These are phyloP conservation scores for Collybia mongolica DNA, from an alignment of 768 basidiomycete genomes.

Conservation along the genomic window DNA sequence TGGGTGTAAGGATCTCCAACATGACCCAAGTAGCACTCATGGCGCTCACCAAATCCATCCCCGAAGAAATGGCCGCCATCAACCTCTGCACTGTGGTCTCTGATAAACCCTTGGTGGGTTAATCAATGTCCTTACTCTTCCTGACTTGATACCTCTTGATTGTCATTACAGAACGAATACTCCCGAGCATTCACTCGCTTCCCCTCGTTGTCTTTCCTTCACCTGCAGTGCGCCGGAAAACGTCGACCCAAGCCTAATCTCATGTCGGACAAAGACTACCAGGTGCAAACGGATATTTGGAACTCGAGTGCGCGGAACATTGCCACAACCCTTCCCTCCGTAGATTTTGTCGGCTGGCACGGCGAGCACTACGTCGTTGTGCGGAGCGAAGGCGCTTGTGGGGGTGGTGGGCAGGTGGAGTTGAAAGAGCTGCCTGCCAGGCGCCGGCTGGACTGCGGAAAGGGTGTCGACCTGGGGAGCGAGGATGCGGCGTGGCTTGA, in stretches of 20 bases:
- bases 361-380: conserved; percentile 70
- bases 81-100: conserved; percentile 50
- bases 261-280: conserved; percentile 59
- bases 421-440: conserved; percentile 61
- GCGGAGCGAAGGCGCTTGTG: conserved; percentile 24
- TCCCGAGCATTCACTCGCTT: conserved; percentile 47
- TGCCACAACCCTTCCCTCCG: conserved; percentile 44
- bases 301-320: conserved; percentile 47
- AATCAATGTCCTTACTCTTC: background rate
- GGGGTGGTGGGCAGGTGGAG: conserved; percentile 29
- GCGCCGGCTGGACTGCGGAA: conserved; percentile 59
- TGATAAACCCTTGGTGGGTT: conserved; percentile 48
- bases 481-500: conserved; percentile 67
- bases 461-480: conserved; percentile 62
- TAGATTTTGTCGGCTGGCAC: conserved; percentile 75
- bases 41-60: conserved; percentile 39
- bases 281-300: conserved; percentile 58
- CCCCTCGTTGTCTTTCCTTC: conserved; percentile 55
- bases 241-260: conserved; percentile 55
- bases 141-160: background rate
- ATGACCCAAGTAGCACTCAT: conserved; percentile 36
- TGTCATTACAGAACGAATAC: conserved; percentile 45
- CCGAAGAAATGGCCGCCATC: conserved; percentile 50
- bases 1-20: conserved; percentile 57
- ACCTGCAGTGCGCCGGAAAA: conserved; percentile 46